Conservation (phyloP, 805 yeast species). For the Scheffersomyces ergatensis region DNA sequence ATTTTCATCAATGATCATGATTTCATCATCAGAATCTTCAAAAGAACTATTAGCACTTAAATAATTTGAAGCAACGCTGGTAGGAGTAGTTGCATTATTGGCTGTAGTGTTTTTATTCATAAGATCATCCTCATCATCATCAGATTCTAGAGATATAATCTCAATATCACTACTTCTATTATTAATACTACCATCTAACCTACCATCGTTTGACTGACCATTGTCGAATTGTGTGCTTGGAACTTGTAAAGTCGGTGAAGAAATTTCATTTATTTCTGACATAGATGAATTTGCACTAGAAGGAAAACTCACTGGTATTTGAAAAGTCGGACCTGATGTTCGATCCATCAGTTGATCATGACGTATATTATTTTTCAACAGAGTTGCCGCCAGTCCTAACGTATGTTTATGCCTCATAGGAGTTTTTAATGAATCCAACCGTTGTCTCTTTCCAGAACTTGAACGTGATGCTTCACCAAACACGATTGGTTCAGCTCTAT, state of each 20-base stretch:
- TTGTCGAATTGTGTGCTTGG: background rate
- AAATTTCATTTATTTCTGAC: too few relatives aligned
- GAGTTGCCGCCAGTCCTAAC: too few relatives aligned
- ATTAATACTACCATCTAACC: background rate
- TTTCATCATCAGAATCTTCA: slow-evolving; percentile 1
- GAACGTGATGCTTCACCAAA: too few relatives aligned
- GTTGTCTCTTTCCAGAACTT: background rate
- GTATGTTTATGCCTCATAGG: background rate
- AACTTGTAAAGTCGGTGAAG: background rate
- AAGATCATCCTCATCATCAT: background rate
- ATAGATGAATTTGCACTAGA: too few relatives aligned
- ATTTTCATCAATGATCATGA: background rate
- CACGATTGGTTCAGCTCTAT: too few relatives aligned
- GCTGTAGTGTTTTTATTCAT: background rate
- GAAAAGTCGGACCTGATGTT: too few relatives aligned
- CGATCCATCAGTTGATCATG: too few relatives aligned
- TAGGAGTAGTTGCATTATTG: background rate
- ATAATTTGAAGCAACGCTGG: background rate
- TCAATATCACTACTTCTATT: background rate
- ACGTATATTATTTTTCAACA: too few relatives aligned
- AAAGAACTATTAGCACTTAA: background rate
- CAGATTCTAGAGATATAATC: slow-evolving; percentile 5
- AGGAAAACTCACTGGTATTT: too few relatives aligned
- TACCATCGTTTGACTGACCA: too few relatives aligned
- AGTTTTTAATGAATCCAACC: background rate